Conservation (phyloP, 1,139 yeast genomes). For the Kluyveromyces sp. region DNA sequence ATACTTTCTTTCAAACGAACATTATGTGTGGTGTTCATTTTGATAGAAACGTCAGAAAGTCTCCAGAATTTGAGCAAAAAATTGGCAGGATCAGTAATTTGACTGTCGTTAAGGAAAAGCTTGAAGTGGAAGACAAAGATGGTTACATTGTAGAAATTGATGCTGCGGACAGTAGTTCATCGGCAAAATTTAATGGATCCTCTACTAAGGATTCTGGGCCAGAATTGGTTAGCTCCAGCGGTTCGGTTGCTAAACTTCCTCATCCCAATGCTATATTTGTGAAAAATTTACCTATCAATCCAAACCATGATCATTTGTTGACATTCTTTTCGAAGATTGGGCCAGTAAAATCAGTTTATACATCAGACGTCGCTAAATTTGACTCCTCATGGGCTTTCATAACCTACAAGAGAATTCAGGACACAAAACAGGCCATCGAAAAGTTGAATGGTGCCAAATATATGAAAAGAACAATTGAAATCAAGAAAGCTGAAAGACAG, state of each 20-base stretch:
- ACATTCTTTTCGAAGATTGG: constrained; percentile 38
- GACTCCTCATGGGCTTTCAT: constrained; percentile 43
- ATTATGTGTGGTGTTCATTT: constrained; percentile 40
- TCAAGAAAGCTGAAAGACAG: constrained; percentile 29
- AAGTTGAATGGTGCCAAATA: constrained; percentile 26
- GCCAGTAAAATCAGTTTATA: constrained; percentile 36
- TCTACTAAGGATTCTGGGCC: background rate
- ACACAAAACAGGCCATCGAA: constrained; percentile 29
- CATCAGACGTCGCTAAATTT: constrained; percentile 34
- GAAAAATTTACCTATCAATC: constrained; percentile 38
- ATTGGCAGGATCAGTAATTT: constrained; percentile 20
- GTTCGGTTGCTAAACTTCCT: constrained; percentile 12
- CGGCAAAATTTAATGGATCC: background rate
- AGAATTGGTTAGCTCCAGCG: background rate
- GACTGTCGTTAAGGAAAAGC: constrained; percentile 24
- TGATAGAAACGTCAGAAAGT: constrained; percentile 35
- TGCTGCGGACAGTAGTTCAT: background rate
- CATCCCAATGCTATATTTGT: constrained; percentile 37
- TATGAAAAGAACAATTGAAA: constrained; percentile 27
- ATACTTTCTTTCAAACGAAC: constrained; percentile 27
- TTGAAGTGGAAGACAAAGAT: constrained; percentile 15
- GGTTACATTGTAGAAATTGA: constrained; percentile 5
- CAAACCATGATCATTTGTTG: constrained; percentile 34
- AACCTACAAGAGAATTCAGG: constrained; percentile 34
- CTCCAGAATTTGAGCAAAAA: constrained; percentile 27